phyloP scores from a whole-genome alignment of 2,329 filamentous ascomycete species.

The Scedosporium dehoogii region DNA sequence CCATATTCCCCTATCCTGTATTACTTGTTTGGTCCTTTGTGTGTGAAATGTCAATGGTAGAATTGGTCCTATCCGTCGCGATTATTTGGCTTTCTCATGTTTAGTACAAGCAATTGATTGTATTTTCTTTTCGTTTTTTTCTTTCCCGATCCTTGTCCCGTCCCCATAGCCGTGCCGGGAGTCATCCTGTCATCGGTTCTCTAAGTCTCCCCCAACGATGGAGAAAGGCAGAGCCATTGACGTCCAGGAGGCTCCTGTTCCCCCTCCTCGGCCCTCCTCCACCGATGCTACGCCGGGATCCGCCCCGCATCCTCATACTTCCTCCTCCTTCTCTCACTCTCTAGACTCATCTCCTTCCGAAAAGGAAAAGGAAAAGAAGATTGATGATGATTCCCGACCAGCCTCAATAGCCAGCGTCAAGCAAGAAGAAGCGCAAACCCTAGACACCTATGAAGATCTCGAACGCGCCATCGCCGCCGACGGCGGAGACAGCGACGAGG shows the following conservation, averaged over 20 bases:
- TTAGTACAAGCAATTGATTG: neutral
- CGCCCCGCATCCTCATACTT: neutral
- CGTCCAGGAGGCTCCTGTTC: neutral
- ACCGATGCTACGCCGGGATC: neutral
- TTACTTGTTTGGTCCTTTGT: neutral
- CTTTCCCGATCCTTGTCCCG: neutral
- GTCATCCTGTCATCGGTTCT: neutral
- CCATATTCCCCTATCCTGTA: neutral
- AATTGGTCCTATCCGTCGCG: neutral
- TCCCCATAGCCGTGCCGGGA: neutral
- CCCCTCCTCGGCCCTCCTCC: neutral
- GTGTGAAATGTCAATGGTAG: neutral
- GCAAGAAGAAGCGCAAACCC: constrained; percentile 9
- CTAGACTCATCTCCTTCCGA: neutral
- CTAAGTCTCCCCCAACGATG: neutral
- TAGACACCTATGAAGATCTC: constrained; percentile 23
- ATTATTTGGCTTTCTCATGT: neutral
- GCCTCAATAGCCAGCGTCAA: neutral
- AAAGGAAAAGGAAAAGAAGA: neutral
- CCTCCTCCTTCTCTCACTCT: neutral
- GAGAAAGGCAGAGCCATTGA: neutral
- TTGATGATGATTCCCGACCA: neutral
- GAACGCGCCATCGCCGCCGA: constrained; percentile 26
- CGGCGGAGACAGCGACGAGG: too few species aligned
- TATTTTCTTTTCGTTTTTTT: neutral